A percentile compares a stretch with the other conserved stretches of the same genome.
Conservation (phyloP, 1,284 basidiomycete genomes). For the Cryptococcus wingfieldii region DNA sequence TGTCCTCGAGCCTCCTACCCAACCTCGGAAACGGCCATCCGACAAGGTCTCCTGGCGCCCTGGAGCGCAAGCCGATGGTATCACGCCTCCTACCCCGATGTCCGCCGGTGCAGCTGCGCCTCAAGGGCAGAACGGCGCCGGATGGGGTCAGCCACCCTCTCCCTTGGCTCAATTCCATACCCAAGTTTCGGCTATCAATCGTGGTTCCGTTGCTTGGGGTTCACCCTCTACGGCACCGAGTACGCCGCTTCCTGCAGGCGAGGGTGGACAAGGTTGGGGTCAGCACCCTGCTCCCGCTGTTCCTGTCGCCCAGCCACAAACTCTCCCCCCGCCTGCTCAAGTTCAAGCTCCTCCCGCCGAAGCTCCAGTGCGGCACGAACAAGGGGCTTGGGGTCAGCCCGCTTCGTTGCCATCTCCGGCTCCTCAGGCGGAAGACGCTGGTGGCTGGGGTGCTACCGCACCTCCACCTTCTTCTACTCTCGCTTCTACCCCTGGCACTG, state of each 20-base stretch:
- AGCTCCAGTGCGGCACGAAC: neutral
- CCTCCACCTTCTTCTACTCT: neutral
- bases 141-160: neutral
- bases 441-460: neutral
- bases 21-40: neutral
- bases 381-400: neutral
- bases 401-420: neutral
- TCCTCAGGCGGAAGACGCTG: neutral
- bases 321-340: neutral
- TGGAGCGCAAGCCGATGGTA: neutral
- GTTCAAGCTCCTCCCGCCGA: neutral
- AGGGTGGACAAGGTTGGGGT: neutral
- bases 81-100: neutral
- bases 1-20: no score
- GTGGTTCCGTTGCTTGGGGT: neutral
- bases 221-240: neutral
- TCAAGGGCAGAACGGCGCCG: neutral
- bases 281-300: neutral
- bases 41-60: neutral
- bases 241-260: neutral
- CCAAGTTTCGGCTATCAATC: neutral
- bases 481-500: no score
- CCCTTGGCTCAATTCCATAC: neutral
- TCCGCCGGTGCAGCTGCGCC: neutral
- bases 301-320: no score